These are phyloP conservation scores for Colletotrichum siamense DNA, from an alignment of 2,329 filamentous ascomycete genomes.

Conservation along the genomic window DNA sequence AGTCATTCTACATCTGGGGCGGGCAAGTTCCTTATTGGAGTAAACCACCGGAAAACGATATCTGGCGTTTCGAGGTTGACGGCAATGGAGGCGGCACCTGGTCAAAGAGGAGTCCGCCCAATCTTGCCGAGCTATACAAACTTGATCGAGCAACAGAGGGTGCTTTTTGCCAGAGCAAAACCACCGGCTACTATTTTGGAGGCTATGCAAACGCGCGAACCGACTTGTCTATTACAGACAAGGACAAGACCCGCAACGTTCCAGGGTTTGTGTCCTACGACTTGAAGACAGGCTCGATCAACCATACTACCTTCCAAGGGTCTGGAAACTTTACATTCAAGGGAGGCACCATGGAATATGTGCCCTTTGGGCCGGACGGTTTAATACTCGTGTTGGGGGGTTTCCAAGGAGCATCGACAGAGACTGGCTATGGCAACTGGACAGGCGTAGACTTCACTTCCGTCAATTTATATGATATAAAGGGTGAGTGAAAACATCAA, in stretches of 20 bases:
- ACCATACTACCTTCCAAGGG: slow-evolving; percentile 26
- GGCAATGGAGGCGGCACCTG: slow-evolving; percentile 36
- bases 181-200: slow-evolving; percentile 36
- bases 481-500: slow-evolving; percentile 6
- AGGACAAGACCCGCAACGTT: slow-evolving; percentile 15
- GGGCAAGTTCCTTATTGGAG: slow-evolving; percentile 29
- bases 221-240: slow-evolving; percentile 19
- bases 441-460: slow-evolving; percentile 30
- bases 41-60: slow-evolving; percentile 27
- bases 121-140: slow-evolving; percentile 37
- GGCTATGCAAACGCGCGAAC: slow-evolving; percentile 34
- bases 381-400: slow-evolving; percentile 39
- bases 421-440: slow-evolving; percentile 22
- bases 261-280: slow-evolving; percentile 36
- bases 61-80: slow-evolving; percentile 38
- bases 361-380: slow-evolving; percentile 38
- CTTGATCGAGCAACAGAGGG: slow-evolving; percentile 36
- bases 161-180: slow-evolving; percentile 28
- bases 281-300: slow-evolving; percentile 34
- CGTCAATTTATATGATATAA: slow-evolving; percentile 37
- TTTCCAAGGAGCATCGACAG: slow-evolving; percentile 26
- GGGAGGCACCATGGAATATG: slow-evolving; percentile 32
- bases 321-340: slow-evolving; percentile 29
- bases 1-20: slow-evolving; percentile 39
- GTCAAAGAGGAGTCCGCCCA: slow-evolving; percentile 26